Base-by-base conservation (phyloP, 306 rosid genomes). In the Pachyrhizus erosus region DNA sequence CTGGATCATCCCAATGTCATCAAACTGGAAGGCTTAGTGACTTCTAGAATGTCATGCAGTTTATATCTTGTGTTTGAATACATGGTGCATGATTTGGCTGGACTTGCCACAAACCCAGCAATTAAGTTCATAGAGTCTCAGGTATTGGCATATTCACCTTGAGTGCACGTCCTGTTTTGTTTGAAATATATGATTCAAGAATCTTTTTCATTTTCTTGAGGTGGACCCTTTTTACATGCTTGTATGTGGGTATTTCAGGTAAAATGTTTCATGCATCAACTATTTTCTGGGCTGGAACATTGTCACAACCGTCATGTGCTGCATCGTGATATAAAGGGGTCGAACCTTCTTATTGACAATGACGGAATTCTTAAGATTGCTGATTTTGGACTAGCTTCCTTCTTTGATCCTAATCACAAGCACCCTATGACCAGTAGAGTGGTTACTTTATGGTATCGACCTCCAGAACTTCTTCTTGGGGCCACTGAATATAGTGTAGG, bases 311-410 rank as follows among this genome's bases (percentile, higher is more conserved):
- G 86, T 31, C 84, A 82, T 33, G 87, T 87, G 78, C 82, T 87
- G 86, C 89, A 87, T 79, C 89, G 89, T 66, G 89, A 87, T 78
- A 84, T 87, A 80, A 87, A 87, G 79, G 89, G 89, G 65, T 87
- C 87, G 11, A 87, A 84, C 76, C 89, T 87, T 77, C 84, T 87
- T 43, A 80, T 87, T 49, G 89, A 84, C 71, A 87, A 87, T 11
- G 85, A 77, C 1, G 87, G 89, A 49, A 24, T 80, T 75, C 85
- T 87, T 62, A 84, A 68, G 86, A 77, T 87, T 77, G 89, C 86
- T 29, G 89, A 87, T 79, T 87, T 87, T 80, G 89, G 89, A 80
- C 66, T 87, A 75, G 89, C 87, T 55, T 84, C 87, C 51, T 84
- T 87, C 80, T 87, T 37, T 67, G 85, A 87, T 77, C 89, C 87